Base-by-base conservation (phyloP, 805 yeast species). In the Saturnispora gosingensis region DNA sequence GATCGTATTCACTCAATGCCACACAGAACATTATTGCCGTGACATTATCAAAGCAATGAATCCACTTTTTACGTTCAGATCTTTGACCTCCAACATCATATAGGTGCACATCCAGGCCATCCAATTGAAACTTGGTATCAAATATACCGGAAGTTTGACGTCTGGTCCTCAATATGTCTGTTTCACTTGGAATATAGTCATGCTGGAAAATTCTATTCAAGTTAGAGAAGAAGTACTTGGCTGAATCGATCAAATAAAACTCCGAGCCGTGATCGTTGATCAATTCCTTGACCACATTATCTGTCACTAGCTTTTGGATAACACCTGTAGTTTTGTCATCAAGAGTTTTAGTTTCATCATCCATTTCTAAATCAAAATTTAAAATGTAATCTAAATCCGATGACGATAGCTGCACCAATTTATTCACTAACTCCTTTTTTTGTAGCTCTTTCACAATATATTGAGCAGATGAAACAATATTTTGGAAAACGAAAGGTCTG, bases 81-180 rank as follows among this genome's bases (percentile, higher is more conserved):
- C 99, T 75, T 68, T 93, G 99, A 1, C 97, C 97, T 56, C 97
- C 97, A 46, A 90, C 97, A 66, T 90, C 97, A 62, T 73, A 81
- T 59, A 84, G 72, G 59, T 81, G 86, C 47, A 83, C 69, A 59
- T 76, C 75, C 40, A 82, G 64, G 27, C 80, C 81, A 44, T 85
- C 88, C 79, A 89, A 76, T 54, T 81, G 81, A 61, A 90, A 86
- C 52, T 77, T 74, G 53, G 88, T 82, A 64, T 89, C 97, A 60
- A 83, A 87, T 22, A 90, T 87, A 67, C 97, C 97, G 1, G 95
- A 85, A 0, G 97, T 90, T 69, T 88, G 90, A 64, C 88, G 85
- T 71, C 97, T 80, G 15, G 96, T 88, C 56, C 95, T 74, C 58
- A 90, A 72, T 30, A 89, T 82, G 68, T 90, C 97, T 36, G 82